Evolutionary conservation across 495 filamentous ascomycete species (phyloP), one percentile per base, ranked within the genome.

Genomic region (Cercophora scortea): DNA sequence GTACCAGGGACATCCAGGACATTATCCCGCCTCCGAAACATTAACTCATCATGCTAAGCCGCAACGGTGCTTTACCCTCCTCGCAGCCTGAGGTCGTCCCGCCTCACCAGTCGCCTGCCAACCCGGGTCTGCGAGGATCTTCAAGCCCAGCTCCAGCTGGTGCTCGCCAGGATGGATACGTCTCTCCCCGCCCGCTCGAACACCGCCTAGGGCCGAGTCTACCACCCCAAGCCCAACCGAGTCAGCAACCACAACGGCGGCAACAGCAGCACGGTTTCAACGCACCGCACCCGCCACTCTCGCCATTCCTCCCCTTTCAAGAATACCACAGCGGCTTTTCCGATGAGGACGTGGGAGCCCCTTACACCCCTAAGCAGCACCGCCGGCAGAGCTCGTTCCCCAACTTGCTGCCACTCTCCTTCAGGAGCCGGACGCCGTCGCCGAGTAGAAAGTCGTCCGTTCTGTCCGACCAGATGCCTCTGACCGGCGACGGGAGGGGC

Each of bases 11-110:
- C 49, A 54, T 47, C 55, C 56, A 46, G 38, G 50, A 41, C 47
- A 54, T 58, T 51, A 52, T 60, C 51, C 61, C 49, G 49, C 53
- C 32, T 25, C 61, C 66, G 65, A 71, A 68, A 68, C 70, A 68
- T 64, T 69, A 71, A 56, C 50, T 52, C 55, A 67, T 65, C 62
- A 75, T 73, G 71, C 71, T 72, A 72, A 72, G 66, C 58, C 54
- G 55, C 57, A 62, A 59, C 54, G 57, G 64, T 54, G 53, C 32
- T 9, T 39, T 53, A 38, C 15, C 56, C 52, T 61, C 62, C 43
- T 53, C 55, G 36, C 61, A 50, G 45, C 16, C 52, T 39, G 51
- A 61, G 47, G 36, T 43, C 32, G 47, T 36, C 25, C 43, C 58
- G 18, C 32, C 57, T 36, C 18, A 49, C 12, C 58, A 32, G 36